Evolutionary conservation across 1,284 basidiomycete species (phyloP), one percentile per base, ranked within the genome.

Genomic region (Amylostereum chailletii): DNA sequence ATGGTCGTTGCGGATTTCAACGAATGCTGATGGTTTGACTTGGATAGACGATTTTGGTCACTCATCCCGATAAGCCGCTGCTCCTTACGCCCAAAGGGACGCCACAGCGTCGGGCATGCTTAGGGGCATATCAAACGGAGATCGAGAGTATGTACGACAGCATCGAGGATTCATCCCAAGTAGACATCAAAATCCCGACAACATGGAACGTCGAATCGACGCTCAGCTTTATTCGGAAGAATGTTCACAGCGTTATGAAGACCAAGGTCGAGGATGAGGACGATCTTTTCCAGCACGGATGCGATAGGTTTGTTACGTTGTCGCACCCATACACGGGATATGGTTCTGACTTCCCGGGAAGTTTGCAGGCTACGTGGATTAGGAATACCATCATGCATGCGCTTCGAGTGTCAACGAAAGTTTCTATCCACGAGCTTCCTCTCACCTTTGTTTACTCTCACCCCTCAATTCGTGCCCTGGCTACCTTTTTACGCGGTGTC

Each of bases 81-180:
- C 50, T 58, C 34, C 62, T 60, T 37, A 66, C 65, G 1, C 51
- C 60, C 3, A 69, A 69, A 53, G 59, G 58, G 4, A 63, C 62
- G 2, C 56, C 60, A 4, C 53, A 60, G 6, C 57, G 62, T 2
- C 51, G 56, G 4, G 52, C 47, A 10, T 52, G 60, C 27, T 47
- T 66, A 7, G 51, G 52, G 3, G 39, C 38, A 5, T 68, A 68
- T 43, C 50, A 54, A 1, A 46, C 53, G 1, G 65, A 68, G 45
- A 65, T 68, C 19, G 58, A 64, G 3, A 54, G 47, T 0, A 34
- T 62, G 1, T 66, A 65, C 34, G 33, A 45, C 4, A 43, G 41
- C 8, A 38, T 54, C 3, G 36, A 34, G 7, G 48, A 55, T 6
- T 45, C 50, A 5, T 33, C 53, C 1, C 48, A 54, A 39, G 43